Conservation (phyloP, 768 basidiomycete species). For the Mrakia gelida region DNA sequence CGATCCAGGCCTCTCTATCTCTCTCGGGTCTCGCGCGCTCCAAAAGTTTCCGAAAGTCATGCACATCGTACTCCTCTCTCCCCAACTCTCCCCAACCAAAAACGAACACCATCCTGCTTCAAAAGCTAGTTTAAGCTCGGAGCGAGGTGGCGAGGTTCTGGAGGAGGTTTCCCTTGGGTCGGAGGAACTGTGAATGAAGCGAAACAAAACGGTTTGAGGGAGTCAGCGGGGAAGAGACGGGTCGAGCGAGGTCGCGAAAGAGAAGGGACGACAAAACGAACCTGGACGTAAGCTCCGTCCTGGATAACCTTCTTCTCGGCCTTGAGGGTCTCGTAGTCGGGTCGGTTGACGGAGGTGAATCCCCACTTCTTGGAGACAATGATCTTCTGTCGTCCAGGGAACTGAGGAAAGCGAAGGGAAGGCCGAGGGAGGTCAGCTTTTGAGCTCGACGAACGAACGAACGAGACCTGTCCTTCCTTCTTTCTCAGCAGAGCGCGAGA, state of each 20-base stretch:
- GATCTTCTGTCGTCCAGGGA: slow-evolving; percentile 97
- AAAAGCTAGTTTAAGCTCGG: slow-evolving; percentile 29
- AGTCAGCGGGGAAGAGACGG: background rate
- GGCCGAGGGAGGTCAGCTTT: background rate
- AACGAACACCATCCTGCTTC: background rate
- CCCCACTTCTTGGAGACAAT: slow-evolving; percentile 82
- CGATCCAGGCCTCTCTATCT: background rate
- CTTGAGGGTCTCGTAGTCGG: slow-evolving; percentile 83
- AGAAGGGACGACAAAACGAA: background rate
- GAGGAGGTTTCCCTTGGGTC: slow-evolving; percentile 28
- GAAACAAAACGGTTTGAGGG: too few species aligned
- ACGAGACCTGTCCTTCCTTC: background rate
- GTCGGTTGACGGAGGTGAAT: slow-evolving; percentile 89
- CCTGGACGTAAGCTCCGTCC: slow-evolving; percentile 83
- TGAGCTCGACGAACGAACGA: background rate
- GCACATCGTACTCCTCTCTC: too few species aligned
- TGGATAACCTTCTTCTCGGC: slow-evolving; percentile 77
- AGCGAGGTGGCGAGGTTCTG: slow-evolving; percentile 29
- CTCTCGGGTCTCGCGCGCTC: too few species aligned
- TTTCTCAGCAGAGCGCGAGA: background rate
- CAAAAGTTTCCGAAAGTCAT: background rate
- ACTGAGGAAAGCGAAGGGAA: slow-evolving; percentile 45
- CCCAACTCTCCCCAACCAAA: background rate
- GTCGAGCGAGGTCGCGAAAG: background rate
- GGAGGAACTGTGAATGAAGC: slow-evolving; percentile 34